Conservation (phyloP, 192 early-diverging fungal species). For the Chytriomyces sp. region DNA sequence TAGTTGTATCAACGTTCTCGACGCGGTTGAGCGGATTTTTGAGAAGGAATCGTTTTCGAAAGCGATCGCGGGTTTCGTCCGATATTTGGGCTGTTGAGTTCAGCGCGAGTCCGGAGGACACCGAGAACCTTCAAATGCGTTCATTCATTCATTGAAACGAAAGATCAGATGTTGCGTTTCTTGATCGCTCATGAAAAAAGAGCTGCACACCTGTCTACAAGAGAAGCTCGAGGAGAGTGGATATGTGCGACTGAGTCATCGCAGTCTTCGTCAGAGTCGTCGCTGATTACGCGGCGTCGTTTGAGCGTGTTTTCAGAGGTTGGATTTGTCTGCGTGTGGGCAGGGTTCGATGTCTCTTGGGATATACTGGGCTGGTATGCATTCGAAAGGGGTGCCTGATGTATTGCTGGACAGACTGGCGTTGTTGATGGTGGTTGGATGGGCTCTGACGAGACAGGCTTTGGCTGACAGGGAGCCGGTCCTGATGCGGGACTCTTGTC, state of each 20-base stretch:
- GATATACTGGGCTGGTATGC: background rate
- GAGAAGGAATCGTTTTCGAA: background rate
- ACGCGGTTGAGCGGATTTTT: background rate
- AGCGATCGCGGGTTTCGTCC: conserved; percentile 6
- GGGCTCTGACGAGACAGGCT: background rate
- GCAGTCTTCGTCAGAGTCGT: no score
- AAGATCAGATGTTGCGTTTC: background rate
- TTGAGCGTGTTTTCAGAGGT: background rate
- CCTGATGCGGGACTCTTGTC: background rate
- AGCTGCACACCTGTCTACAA: background rate
- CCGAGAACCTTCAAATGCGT: background rate
- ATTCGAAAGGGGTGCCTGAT: background rate
- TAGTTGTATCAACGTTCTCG: background rate
- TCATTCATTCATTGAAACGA: background rate
- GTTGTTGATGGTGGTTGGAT: background rate
- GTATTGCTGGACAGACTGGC: background rate
- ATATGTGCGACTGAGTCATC: background rate
- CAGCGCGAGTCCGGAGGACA: background rate
- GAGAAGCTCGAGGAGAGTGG: background rate
- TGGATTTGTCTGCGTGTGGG: background rate
- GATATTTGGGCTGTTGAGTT: background rate
- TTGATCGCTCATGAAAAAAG: background rate
- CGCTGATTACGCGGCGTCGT: no score
- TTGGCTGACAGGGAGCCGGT: background rate
- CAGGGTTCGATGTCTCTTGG: background rate